A percentile compares a stretch with the other conserved stretches of the same genome.
Evolutionary conservation across 768 basidiomycete species (phyloP).

Genomic region (Tricholoma flavovirens): DNA sequence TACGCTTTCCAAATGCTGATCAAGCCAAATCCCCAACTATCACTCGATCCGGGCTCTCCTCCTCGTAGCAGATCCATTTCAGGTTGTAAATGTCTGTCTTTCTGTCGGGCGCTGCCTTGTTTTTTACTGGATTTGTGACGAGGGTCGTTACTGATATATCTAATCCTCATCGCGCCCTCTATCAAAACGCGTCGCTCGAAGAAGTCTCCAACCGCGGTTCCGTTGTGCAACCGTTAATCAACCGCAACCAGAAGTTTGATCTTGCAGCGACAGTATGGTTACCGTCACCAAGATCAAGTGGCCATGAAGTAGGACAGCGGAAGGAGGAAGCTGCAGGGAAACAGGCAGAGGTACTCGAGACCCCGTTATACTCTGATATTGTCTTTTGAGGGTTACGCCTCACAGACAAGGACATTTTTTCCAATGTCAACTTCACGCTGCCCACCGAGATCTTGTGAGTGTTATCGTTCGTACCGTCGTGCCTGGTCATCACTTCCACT

Average conservation of each 20-base stretch:
- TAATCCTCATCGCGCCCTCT: constrained; percentile 9
- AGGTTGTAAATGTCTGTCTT: constrained; percentile 10
- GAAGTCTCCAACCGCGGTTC: constrained; percentile 3
- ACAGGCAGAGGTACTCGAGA: constrained; percentile 7
- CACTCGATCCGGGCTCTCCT: constrained; percentile 1
- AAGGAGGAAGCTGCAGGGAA: constrained; percentile 8
- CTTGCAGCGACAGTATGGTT: constrained; percentile 18
- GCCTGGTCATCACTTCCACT: not conserved
- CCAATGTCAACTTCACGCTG: constrained; percentile 20
- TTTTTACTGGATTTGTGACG: not conserved
- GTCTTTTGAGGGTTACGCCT: constrained; percentile 24
- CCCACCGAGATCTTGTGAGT: constrained; percentile 29
- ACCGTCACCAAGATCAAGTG: constrained; percentile 1
- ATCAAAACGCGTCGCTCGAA: constrained; percentile 4
- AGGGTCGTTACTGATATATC: not conserved
- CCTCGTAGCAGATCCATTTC: constrained; percentile 6
- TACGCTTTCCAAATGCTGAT: not conserved
- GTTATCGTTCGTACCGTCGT: not conserved
- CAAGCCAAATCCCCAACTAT: not conserved
- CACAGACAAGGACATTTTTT: constrained; percentile 18
- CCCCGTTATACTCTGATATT: constrained; percentile 20
- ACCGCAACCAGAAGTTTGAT: constrained; percentile 14
- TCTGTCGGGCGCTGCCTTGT: constrained; percentile 4
- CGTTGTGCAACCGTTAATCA: constrained; percentile 13
- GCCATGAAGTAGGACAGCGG: constrained; percentile 1